Conservation (phyloP, 331 rosid genomes). For the Ulmus americana region DNA sequence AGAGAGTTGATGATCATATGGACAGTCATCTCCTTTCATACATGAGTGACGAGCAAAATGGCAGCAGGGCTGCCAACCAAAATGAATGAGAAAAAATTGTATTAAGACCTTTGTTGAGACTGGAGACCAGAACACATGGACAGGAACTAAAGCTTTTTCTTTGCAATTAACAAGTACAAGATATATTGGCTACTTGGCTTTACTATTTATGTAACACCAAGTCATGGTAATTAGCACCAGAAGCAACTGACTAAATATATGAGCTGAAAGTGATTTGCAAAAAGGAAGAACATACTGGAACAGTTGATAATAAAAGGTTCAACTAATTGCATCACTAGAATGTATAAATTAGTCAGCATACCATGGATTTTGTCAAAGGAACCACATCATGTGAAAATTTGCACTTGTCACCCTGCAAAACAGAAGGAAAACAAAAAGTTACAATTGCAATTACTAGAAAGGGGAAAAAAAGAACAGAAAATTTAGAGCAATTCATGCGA, state of each 20-base stretch:
- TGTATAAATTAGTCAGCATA: constrained; percentile 19
- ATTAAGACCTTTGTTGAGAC: background rate
- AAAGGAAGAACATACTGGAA: background rate
- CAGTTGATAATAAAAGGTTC: background rate
- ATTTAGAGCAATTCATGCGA: too few species aligned
- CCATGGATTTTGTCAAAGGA: constrained; percentile 72
- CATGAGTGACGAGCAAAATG: constrained; percentile 63
- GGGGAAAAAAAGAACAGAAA: too few species aligned
- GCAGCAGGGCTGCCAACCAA: constrained; percentile 66
- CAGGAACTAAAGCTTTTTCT: constrained; percentile 3
- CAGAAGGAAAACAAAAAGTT: background rate
- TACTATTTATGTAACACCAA: background rate
- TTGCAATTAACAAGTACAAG: background rate
- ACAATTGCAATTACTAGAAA: too few species aligned
- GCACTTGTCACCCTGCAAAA: constrained; percentile 79
- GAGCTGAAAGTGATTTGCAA: background rate
- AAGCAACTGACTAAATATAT: background rate
- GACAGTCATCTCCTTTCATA: constrained; percentile 92
- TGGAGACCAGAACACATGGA: constrained; percentile 2
- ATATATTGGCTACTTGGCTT: background rate
- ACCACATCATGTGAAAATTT: constrained; percentile 67
- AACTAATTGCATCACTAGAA: background rate
- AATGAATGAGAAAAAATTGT: constrained; percentile 11
- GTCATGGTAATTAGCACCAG: background rate
- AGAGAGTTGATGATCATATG: constrained; percentile 75